Base-by-base conservation (phyloP, 768 basidiomycete genomes). In the Kwoniella newhampshirensis region DNA sequence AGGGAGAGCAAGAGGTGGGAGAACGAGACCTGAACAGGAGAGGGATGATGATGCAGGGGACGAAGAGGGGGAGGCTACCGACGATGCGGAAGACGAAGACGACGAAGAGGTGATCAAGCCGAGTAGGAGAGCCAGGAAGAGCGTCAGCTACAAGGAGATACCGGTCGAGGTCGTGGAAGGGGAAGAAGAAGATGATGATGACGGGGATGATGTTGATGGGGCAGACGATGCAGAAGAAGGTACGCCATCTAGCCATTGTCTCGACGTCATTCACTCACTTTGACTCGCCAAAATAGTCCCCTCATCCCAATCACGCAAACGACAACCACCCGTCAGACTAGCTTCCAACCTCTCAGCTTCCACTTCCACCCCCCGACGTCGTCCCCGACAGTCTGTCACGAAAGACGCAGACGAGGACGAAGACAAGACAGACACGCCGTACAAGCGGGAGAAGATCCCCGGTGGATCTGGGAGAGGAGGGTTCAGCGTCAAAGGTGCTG, bases 401-500 rank as follows among this genome's bases (percentile, higher is more conserved):
- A 48, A 18, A 17, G 54, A 43, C 11, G 60, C 53, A 12, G 59
- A 39, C 21, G 2, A 51, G 64, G 45, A 74, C 67, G 25, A 70
- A 17, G 61, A 55, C n/a, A 61, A 66, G 48, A 56, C 53, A 21
- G 68, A 71, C 51, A 73, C 66, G 44, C 45, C 60, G 0, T 62
- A 51, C 36, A 57, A 59, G 25, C 20, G 41, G 4, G 69, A 71
- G 32, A 59, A 62, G 37, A 75, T 79, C 28, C 56, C 56, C n/a
- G 56, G 56, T 18, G 71, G 67, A 21, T 57, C 65, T 15, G 68
- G 63, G 44, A 74, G 78, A 25, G 79, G 79, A 0, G 77, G 75
- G 20, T 70, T 70, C 59, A 64, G 63, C 26, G 64, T 70, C 44
- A 67, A 70, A 36, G 68, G 67, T 12, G 71, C 64, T 27, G 68